Percentiles rank a stretch among this genome's conserved stretches.
Evolutionary conservation across 345 rosid species (phyloP).

Genomic region (Brassica incana): DNA sequence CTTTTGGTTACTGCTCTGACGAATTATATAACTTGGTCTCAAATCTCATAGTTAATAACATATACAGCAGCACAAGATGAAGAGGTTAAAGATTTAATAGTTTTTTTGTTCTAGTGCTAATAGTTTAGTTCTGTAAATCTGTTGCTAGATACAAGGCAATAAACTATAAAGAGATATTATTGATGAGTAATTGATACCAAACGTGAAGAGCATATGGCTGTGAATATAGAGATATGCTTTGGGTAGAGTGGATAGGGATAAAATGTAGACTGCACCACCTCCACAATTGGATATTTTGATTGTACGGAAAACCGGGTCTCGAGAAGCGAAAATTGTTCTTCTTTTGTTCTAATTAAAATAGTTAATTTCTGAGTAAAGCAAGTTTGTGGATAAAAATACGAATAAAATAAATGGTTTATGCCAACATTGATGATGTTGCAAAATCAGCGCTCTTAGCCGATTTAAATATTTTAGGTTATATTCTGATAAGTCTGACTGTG

Average conservation of each 20-base stretch:
- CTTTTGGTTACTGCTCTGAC: neutral
- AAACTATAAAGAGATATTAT: neutral
- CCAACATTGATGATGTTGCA: too few species aligned
- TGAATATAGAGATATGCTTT: neutral
- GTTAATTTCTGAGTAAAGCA: constrained; percentile 19
- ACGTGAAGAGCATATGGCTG: neutral
- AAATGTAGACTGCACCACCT: neutral
- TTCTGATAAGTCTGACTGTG: neutral
- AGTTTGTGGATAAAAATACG: constrained; percentile 20
- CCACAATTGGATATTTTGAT: constrained; percentile 13
- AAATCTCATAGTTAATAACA: neutral
- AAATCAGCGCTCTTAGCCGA: neutral
- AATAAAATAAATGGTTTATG: constrained; percentile 5
- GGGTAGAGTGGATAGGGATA: neutral
- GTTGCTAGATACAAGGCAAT: neutral
- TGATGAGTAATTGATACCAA: neutral
- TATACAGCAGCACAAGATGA: neutral
- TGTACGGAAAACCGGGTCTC: constrained; percentile 30
- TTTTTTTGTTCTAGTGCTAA: neutral
- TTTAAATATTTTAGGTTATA: neutral
- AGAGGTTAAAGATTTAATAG: neutral
- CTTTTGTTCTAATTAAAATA: constrained; percentile 13
- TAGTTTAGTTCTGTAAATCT: neutral
- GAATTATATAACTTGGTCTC: neutral
- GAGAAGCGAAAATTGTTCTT: constrained; percentile 5